Base-by-base conservation (phyloP, 805 yeast genomes). In the Isabelozyma rhagii region DNA sequence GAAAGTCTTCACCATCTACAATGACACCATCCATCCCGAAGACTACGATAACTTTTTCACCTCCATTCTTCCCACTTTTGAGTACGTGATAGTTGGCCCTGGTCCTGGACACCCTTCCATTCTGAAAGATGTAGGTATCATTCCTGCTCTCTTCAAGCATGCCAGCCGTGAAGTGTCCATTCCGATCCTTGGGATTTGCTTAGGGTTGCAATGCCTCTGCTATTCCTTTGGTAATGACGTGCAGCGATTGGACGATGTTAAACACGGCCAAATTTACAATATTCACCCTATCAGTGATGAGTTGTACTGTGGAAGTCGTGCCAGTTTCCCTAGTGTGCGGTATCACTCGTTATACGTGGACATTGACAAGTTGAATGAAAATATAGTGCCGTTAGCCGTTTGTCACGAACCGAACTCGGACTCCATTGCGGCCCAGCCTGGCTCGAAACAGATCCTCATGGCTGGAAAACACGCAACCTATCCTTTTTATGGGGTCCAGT, bases 401-500 rank as follows among this genome's bases (percentile, higher is more conserved):
- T 80, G 92, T 39, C 39, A 54, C n/a, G 80, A 75, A 46, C 74
- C 62, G 13, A 62, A 71, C 25, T 21, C 9, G 52, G 47, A 39
- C 47, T 46, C 3, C 15, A 38, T 5, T 73, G 72, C 4, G 60
- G 58, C 13, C 51, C 25, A 6, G 25, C 25, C 25, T 21, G 25
- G 25, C 25, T 50, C 2, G 48, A 47, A 5, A 60, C 61, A 39
- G 25, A 68, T 87, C 5, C 62, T 89, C 29, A 94, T 94, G 99
- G 97, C 96, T 0, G 94, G 79, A 0, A 78, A 71, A 60, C 92
- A 89, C 59, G 55, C 45, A 0, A 15, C 38, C 0, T 67, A 70
- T 17, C 97, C 97, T 0, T 87, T 87, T 71, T 93, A 75, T 64
- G 99, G 97, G 0, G 97, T 94, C 2, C 99, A 94, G 61, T 96